Conservation (phyloP, 495 filamentous ascomycete genomes). For the Annulohypoxylon maeteangense region DNA sequence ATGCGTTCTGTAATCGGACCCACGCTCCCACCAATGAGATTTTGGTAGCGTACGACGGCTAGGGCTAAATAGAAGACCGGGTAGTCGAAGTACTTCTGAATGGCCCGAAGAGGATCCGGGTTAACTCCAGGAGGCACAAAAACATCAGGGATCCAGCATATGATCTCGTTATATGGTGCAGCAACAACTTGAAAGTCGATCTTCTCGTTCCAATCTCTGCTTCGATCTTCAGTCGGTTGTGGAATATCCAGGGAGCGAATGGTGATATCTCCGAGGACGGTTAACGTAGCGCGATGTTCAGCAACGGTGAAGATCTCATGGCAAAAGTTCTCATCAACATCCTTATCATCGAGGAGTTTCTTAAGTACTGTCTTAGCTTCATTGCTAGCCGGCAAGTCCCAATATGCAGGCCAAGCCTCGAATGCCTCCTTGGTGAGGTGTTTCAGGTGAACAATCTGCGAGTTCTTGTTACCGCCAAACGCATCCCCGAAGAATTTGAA, state of each 20-base stretch:
- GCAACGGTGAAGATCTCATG: conserved; percentile 51
- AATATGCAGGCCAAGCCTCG: conserved; percentile 47
- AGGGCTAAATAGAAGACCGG: conserved; percentile 28
- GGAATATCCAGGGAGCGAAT: conserved; percentile 46
- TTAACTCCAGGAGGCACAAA: conserved; percentile 39
- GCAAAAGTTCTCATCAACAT: conserved; percentile 25
- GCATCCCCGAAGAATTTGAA: conserved; percentile 50
- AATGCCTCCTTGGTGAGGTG: conserved; percentile 49
- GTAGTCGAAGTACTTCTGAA: conserved; percentile 24
- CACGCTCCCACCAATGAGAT: background rate
- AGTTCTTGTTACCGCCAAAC: conserved; percentile 48
- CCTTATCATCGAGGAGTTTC: conserved; percentile 12
- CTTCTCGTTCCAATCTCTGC: conserved; percentile 37
- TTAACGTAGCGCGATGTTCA: conserved; percentile 50
- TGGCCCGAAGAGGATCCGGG: conserved; percentile 17
- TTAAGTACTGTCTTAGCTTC: conserved; percentile 33
- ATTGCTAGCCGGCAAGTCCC: conserved; percentile 34
- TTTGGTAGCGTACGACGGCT: conserved; percentile 8
- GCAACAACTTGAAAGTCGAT: background rate
- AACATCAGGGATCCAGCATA: conserved; percentile 14
- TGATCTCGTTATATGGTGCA: background rate
- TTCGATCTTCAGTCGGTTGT: conserved; percentile 24
- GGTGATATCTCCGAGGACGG: conserved; percentile 46
- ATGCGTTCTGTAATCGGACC: background rate
- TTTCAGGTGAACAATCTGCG: conserved; percentile 52